A percentile compares a stretch with the other conserved stretches of the same genome.
Evolutionary conservation across 2,329 filamentous ascomycete species (phyloP).

Genomic region (Talaromyces sp.): DNA sequence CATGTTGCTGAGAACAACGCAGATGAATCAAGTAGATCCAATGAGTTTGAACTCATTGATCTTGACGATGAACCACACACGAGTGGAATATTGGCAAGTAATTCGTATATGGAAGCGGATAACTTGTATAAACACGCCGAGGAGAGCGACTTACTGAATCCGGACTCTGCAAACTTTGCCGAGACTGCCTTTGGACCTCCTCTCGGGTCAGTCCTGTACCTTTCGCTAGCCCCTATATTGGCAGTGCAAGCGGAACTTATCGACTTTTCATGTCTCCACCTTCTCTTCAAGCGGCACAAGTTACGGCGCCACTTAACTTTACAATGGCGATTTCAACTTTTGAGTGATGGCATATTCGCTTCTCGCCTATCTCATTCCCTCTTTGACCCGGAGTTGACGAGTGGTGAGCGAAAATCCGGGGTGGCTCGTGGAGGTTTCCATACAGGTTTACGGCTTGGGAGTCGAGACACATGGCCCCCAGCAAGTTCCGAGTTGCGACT

Average conservation of each 20-base stretch:
- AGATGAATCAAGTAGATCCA: slow-evolving; percentile 10
- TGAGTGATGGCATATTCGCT: slow-evolving; percentile 79
- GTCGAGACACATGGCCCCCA: slow-evolving; percentile 81
- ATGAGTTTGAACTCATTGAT: slow-evolving; percentile 30
- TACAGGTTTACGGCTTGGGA: slow-evolving; percentile 80
- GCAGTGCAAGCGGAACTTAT: slow-evolving; percentile 68
- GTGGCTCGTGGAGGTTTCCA: slow-evolving; percentile 61
- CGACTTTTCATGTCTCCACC: slow-evolving; percentile 67
- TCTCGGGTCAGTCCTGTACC: slow-evolving; percentile 48
- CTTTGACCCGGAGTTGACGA: slow-evolving; percentile 76
- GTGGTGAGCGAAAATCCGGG: slow-evolving; percentile 67
- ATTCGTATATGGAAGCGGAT: slow-evolving; percentile 20
- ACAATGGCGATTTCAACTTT: slow-evolving; percentile 73
- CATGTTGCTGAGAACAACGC: not conserved
- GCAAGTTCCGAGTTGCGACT: slow-evolving; percentile 89
- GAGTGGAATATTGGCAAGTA: slow-evolving; percentile 20
- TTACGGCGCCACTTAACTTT: slow-evolving; percentile 66
- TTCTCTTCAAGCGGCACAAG: slow-evolving; percentile 70
- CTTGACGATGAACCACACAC: slow-evolving; percentile 23
- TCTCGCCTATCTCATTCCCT: slow-evolving; percentile 73
- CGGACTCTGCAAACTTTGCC: slow-evolving; percentile 12
- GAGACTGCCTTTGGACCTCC: slow-evolving; percentile 29
- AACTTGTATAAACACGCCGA: slow-evolving; percentile 24
- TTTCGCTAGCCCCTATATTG: slow-evolving; percentile 72
- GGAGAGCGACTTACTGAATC: slow-evolving; percentile 16